Conservation (phyloP, 108 stramenopile species). For the Fragilaria radians region DNA sequence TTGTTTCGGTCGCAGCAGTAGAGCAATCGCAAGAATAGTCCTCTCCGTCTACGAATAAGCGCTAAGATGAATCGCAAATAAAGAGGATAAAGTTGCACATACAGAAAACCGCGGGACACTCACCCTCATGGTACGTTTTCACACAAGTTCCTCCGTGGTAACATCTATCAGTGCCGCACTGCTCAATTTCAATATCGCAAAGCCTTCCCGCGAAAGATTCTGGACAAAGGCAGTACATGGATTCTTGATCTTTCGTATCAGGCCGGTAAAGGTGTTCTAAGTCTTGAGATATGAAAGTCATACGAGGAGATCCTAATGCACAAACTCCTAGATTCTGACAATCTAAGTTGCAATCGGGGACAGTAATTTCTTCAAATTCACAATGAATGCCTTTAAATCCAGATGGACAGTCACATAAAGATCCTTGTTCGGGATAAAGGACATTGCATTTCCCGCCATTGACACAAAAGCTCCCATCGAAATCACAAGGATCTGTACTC, state of each 20-base stretch:
- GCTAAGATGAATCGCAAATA: not conserved
- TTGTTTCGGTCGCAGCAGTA: constrained; percentile 2
- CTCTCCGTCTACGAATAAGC: not conserved
- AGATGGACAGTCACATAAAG: constrained; percentile 32
- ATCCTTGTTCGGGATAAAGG: not conserved
- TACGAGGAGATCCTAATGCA: constrained; percentile 10
- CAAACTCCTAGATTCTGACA: constrained; percentile 36
- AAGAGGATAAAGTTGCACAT: not conserved
- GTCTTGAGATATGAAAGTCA: not conserved
- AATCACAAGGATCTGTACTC: not conserved
- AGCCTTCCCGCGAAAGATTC: constrained; percentile 29
- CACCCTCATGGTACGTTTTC: not conserved
- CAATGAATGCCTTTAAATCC: constrained; percentile 42
- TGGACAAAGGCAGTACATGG: constrained; percentile 48
- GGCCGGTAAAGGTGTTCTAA: not conserved
- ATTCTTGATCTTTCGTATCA: constrained; percentile 7
- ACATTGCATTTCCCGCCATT: constrained; percentile 34
- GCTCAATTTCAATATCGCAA: constrained; percentile 43
- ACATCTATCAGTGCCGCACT: constrained; percentile 43
- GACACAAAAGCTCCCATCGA: constrained; percentile 19
- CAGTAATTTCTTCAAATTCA: constrained; percentile 22
- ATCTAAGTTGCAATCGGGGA: constrained; percentile 31
- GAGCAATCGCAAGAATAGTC: constrained; percentile 40
- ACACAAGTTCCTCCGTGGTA: constrained; percentile 45
- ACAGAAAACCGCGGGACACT: too few relatives aligned